phyloP scores from a whole-genome alignment of 2,329 filamentous ascomycete species.

The Tolypocladium album region DNA sequence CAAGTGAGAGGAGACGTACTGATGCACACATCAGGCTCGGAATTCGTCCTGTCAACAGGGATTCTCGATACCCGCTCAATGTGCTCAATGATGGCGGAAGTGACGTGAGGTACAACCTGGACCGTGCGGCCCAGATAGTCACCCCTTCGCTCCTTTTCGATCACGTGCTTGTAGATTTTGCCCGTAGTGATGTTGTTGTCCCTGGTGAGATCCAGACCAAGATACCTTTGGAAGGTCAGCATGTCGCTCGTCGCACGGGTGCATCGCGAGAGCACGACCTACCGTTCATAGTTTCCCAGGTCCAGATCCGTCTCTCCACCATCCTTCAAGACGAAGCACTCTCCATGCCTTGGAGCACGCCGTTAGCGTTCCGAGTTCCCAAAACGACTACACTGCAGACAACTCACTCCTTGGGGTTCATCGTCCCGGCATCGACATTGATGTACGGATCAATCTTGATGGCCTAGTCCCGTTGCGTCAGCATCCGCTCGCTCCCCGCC shows the following conservation, averaged over 20 bases:
- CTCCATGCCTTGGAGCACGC: slow-evolving; percentile 55
- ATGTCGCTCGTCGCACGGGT: not conserved
- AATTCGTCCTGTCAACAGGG: slow-evolving; percentile 74
- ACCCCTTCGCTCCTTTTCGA: slow-evolving; percentile 54
- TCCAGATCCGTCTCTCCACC: slow-evolving; percentile 53
- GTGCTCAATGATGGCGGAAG: slow-evolving; percentile 86
- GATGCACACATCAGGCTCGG: slow-evolving; percentile 86
- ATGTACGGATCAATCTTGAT: slow-evolving; percentile 36
- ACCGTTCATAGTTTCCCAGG: slow-evolving; percentile 45
- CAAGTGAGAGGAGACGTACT: slow-evolving; percentile 37
- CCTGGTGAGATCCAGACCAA: slow-evolving; percentile 68
- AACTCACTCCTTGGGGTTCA: slow-evolving; percentile 20
- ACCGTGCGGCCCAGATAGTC: slow-evolving; percentile 85
- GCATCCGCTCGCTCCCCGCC: not conserved
- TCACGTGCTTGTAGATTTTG: slow-evolving; percentile 87
- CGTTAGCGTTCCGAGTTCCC: slow-evolving; percentile 2
- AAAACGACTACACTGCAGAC: not conserved
- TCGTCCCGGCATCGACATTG: slow-evolving; percentile 23
- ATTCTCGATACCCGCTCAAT: slow-evolving; percentile 77
- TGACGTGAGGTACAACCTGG: slow-evolving; percentile 88
- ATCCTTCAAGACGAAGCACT: slow-evolving; percentile 80
- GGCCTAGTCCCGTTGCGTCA: slow-evolving; percentile 1
- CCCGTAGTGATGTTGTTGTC: slow-evolving; percentile 97
- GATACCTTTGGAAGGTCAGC: slow-evolving; percentile 37
- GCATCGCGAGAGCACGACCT: slow-evolving; percentile 1